These are phyloP conservation scores for Syncephalastrum monosporum DNA, from an alignment of 371 early-diverging fungal genomes.

Conservation along the genomic window DNA sequence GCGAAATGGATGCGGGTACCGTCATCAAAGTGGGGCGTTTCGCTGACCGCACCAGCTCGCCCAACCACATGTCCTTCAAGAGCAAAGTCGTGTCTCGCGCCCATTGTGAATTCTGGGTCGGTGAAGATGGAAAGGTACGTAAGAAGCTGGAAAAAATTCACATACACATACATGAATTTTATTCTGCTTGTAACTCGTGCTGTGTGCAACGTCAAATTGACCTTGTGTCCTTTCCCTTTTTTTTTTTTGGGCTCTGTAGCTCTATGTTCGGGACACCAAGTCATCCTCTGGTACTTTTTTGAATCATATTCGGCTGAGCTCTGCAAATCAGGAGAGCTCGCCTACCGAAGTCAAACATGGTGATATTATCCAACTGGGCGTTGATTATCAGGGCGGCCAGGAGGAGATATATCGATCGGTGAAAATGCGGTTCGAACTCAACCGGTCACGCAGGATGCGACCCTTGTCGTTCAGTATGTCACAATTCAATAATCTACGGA, in stretches of 20 bases:
- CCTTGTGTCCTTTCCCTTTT: neutral
- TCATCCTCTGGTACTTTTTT: constrained; percentile 97
- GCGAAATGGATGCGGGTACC: constrained; percentile 68
- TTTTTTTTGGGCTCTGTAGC: constrained; percentile 35
- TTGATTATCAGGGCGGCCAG: constrained; percentile 93
- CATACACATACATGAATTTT: constrained; percentile 3
- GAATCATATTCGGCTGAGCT: constrained; percentile 88
- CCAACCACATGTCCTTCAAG: constrained; percentile 82
- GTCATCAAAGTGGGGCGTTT: constrained; percentile 80
- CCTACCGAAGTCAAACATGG: constrained; percentile 88
- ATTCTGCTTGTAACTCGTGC: constrained; percentile 1
- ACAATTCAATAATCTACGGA: constrained; percentile 39
- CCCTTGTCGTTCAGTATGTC: constrained; percentile 38
- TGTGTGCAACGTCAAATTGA: neutral
- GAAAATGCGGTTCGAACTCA: constrained; percentile 74
- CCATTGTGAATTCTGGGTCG: constrained; percentile 92
- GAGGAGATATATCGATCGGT: constrained; percentile 75
- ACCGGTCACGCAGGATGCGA: constrained; percentile 37
- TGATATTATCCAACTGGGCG: constrained; percentile 93
- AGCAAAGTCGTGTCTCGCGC: constrained; percentile 93
- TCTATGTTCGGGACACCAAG: constrained; percentile 90
- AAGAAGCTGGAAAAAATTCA: neutral
- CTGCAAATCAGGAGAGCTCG: constrained; percentile 83
- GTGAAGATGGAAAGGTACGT: constrained; percentile 44
- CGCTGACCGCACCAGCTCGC: constrained; percentile 63